These are phyloP conservation scores for Adansonia grandidieri DNA, from an alignment of 441 rosid genomes.

Conservation along the genomic window DNA sequence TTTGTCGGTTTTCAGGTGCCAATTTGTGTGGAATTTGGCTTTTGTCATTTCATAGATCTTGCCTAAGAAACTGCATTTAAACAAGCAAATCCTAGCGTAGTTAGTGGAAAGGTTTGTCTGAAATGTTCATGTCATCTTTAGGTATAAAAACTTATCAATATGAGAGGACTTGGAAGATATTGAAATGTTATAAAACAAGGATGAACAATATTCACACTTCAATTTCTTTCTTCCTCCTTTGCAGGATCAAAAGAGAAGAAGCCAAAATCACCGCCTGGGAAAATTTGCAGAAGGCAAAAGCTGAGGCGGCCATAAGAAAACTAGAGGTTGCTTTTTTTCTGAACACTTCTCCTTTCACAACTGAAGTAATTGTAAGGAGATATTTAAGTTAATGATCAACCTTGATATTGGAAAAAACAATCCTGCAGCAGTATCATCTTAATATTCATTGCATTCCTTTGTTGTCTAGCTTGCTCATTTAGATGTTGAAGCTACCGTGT, in stretches of 20 bases:
- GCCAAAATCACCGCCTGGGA: constrained; percentile 93
- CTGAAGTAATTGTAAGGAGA: background rate
- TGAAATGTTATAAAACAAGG: constrained; percentile 7
- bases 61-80: constrained; percentile 5
- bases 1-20: background rate
- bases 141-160: background rate
- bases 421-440: background rate
- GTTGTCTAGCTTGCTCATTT: constrained; percentile 14
- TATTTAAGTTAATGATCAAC: constrained; percentile 24
- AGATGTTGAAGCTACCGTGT: background rate
- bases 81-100: background rate
- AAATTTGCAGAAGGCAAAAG: constrained; percentile 93
- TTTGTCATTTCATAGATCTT: constrained; percentile 5
- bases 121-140: background rate
- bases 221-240: constrained; percentile 22
- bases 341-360: background rate
- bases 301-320: constrained; percentile 84
- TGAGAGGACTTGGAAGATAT: background rate
- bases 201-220: background rate
- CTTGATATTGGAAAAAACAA: background rate
- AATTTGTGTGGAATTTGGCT: background rate
- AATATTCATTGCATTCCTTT: background rate
- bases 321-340: constrained; percentile 62
- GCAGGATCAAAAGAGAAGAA: constrained; percentile 80
- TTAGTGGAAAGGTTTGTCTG: background rate